These are phyloP conservation scores for Brassica balearica DNA, from an alignment of 441 rosid species.

Conservation along the genomic window DNA sequence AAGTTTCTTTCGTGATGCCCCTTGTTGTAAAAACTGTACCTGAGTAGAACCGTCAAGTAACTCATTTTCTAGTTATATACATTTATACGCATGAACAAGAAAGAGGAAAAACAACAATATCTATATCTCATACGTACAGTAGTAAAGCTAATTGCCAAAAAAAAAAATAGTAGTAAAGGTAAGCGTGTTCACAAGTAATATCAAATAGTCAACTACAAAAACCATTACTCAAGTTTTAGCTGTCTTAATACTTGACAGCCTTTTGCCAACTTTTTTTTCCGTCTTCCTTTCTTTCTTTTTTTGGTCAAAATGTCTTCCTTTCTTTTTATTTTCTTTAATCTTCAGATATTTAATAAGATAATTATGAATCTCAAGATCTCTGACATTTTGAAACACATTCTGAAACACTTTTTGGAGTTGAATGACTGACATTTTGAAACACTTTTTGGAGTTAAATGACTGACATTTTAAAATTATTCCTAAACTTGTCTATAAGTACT, in stretches of 20 bases:
- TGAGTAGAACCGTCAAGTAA: too few species aligned
- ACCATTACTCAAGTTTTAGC: slow-evolving; percentile 18
- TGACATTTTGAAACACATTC: slow-evolving; percentile 24
- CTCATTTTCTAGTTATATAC: background rate
- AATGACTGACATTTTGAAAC: slow-evolving; percentile 23
- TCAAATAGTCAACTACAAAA: slow-evolving; percentile 26
- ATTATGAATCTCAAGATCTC: slow-evolving; percentile 7
- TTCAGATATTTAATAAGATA: background rate
- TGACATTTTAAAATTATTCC: slow-evolving; percentile 14
- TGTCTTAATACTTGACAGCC: slow-evolving; percentile 27
- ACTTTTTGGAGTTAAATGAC: background rate
- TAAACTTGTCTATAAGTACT: slow-evolving; percentile 12
- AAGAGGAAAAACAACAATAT: too few species aligned
- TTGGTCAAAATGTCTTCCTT: too few species aligned
- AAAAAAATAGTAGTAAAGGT: background rate
- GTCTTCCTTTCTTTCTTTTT: background rate
- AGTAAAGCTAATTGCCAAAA: too few species aligned
- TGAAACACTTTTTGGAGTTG: background rate
- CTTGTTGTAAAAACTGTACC: too few species aligned
- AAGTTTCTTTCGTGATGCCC: background rate
- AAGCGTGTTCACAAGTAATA: background rate
- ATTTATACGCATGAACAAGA: background rate
- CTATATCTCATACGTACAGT: too few species aligned
- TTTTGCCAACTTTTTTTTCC: slow-evolving; percentile 16
- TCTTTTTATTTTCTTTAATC: background rate